Conservation (phyloP, 192 early-diverging fungal species). For the Coemansia sp. region DNA sequence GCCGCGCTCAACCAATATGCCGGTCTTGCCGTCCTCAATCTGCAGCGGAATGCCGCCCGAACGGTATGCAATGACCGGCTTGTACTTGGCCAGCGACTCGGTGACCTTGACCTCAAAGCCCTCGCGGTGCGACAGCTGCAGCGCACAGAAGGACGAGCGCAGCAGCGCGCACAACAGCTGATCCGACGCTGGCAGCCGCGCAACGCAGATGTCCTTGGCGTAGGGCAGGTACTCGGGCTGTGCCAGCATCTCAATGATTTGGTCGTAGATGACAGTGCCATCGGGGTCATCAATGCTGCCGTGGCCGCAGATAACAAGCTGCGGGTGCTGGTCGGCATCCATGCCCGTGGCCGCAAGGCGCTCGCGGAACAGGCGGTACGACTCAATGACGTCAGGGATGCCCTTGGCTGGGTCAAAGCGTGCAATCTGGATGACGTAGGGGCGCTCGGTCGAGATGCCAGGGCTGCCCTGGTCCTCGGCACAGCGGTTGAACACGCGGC, state of each 20-base stretch:
- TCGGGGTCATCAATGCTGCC: conserved; percentile 84
- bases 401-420: conserved; percentile 85
- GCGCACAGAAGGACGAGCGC: conserved; percentile 63
- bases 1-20: conserved; percentile 64
- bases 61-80: conserved; percentile 62
- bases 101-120: conserved; percentile 86
- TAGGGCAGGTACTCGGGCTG: conserved; percentile 54
- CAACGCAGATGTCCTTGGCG: conserved; percentile 55
- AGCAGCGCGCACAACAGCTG: conserved; percentile 74
- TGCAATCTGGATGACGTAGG: conserved; percentile 78
- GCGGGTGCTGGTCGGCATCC: conserved; percentile 54
- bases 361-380: conserved; percentile 62
- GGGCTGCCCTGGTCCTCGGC: conserved; percentile 65
- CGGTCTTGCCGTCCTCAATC: conserved; percentile 63
- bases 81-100: conserved; percentile 65
- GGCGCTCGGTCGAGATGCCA: conserved; percentile 56
- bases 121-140: conserved; percentile 77
- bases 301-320: conserved; percentile 72
- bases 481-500: conserved; percentile 73
- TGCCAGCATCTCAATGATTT: conserved; percentile 50
- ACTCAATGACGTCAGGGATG: conserved; percentile 67
- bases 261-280: conserved; percentile 62
- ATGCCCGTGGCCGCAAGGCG: conserved; percentile 49
- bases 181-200: conserved; percentile 70
- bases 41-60: conserved; percentile 79